These are phyloP conservation scores for Daedaleopsis sinensis DNA, from an alignment of 768 basidiomycete genomes.

Conservation along the genomic window DNA sequence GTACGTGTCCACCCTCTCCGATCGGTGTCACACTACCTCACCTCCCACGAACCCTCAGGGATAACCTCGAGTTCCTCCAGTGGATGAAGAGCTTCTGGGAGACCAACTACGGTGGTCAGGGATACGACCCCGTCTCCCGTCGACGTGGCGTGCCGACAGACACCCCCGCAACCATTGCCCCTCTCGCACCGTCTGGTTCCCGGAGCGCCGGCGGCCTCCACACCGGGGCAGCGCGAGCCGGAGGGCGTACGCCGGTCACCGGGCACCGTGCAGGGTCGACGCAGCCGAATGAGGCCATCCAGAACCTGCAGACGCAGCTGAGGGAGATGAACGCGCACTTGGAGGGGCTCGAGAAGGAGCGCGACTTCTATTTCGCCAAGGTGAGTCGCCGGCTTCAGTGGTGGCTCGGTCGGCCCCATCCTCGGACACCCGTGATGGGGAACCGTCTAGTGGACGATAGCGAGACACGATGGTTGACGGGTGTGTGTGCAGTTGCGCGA, in stretches of 20 bases:
- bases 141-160: slow-evolving; percentile 79
- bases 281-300: slow-evolving; percentile 66
- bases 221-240: slow-evolving; percentile 46
- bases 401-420: no score
- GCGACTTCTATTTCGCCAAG: slow-evolving; percentile 99
- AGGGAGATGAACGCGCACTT: slow-evolving; percentile 80
- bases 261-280: slow-evolving; percentile 71
- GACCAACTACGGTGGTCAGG: slow-evolving; percentile 82
- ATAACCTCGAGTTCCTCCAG: slow-evolving; percentile 98
- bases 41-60: slow-evolving; percentile 47
- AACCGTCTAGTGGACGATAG: neutral
- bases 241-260: slow-evolving; percentile 73
- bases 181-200: slow-evolving; percentile 48
- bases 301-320: slow-evolving; percentile 73
- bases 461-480: slow-evolving; percentile 6
- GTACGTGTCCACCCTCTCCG: slow-evolving; percentile 50
- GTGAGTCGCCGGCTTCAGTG: slow-evolving; percentile 43
- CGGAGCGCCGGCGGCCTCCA: slow-evolving; percentile 35
- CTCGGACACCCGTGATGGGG: neutral
- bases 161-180: slow-evolving; percentile 77
- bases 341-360: slow-evolving; percentile 94
- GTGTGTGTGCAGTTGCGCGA: slow-evolving; percentile 75
- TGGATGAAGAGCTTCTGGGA: slow-evolving; percentile 99
- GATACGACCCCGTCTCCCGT: slow-evolving; percentile 84
- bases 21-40: slow-evolving; percentile 11